Base-by-base conservation (phyloP, 768 basidiomycete species). In the Obba rivulosa region DNA sequence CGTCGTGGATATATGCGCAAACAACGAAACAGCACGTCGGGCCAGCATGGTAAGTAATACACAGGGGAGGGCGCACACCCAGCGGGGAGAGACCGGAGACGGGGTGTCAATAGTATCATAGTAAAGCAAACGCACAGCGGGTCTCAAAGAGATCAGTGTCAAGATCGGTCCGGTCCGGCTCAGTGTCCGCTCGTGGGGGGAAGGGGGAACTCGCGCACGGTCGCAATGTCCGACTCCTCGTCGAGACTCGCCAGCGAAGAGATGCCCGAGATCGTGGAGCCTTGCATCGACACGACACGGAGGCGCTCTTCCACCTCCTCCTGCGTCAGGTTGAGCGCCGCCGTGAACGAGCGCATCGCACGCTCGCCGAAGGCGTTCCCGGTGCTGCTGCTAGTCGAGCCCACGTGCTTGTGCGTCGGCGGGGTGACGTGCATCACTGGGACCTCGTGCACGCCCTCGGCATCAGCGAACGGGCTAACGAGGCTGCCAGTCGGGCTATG, bases 331-430 rank as follows among this genome's bases (percentile, higher is more conserved):
- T 81, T 75, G 37, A 87, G 73, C n/a, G 80, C 84, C 18, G 80
- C 83, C 49, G 86, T 75, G 44, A 87, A 69, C n/a, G 80, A 81
- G 59, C 71, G 72, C 55, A 87, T 64, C 14, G 83, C 82, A 39
- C 72, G 75, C 45, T 79, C 73, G 52, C 69, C 53, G 40, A 57
- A 57, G 22, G 54, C 45, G 8, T 43, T 17, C 14, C 40, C 56
- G 34, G 54, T 74, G 11, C 69, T 61, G n/a, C 62, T 61, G 14
- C 76, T 73, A 0, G 71, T 61, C 20, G 62, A 52, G 2, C 74
- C 74, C 4, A 51, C 50, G 52, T 49, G 21, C 22, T 38, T 21
- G n/a, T 46, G 41, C 20, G 43, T 77, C n/a, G 70, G 64, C 23
- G 66, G 48, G 34, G 59, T 43, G 24, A 58, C 52, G 14, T 58